A percentile compares a stretch with the other conserved stretches of the same genome.
phyloP scores from a whole-genome alignment of 2,329 filamentous ascomycete genomes.

The Apiospora marii region DNA sequence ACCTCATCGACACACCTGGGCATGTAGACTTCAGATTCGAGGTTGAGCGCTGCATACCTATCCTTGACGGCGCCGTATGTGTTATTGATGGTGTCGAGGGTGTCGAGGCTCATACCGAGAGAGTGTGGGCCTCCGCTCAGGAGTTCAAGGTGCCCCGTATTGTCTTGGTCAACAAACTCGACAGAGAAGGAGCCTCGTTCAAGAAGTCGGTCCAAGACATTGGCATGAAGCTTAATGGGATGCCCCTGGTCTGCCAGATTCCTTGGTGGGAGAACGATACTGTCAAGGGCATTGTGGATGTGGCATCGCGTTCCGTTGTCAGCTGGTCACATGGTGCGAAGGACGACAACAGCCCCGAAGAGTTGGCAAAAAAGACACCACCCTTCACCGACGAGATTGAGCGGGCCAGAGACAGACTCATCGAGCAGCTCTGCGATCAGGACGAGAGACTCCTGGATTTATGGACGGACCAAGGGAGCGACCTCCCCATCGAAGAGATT shows the following conservation, averaged over 20 bases:
- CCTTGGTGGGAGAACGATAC: slow-evolving; percentile 89
- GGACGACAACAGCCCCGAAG: slow-evolving; percentile 42
- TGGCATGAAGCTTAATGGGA: slow-evolving; percentile 78
- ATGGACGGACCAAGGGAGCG: slow-evolving; percentile 80
- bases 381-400: slow-evolving; percentile 71
- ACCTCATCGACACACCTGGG: slow-evolving; percentile 94
- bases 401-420: slow-evolving; percentile 76
- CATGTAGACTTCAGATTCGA: slow-evolving; percentile 99
- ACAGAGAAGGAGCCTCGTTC: slow-evolving; percentile 84
- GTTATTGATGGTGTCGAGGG: slow-evolving; percentile 92
- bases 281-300: slow-evolving; percentile 86
- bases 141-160: slow-evolving; percentile 85
- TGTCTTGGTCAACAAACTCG: slow-evolving; percentile 84
- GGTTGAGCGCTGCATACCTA: slow-evolving; percentile 86
- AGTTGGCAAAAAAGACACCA: slow-evolving; percentile 60
- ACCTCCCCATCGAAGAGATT: slow-evolving; percentile 74
- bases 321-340: slow-evolving; percentile 66
- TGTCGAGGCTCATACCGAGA: slow-evolving; percentile 95
- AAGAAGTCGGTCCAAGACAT: slow-evolving; percentile 86
- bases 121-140: slow-evolving; percentile 92
- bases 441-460: slow-evolving; percentile 87
- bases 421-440: slow-evolving; percentile 87
- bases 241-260: slow-evolving; percentile 92
- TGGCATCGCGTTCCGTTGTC: slow-evolving; percentile 77
- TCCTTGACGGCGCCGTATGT: slow-evolving; percentile 90